Base-by-base conservation (phyloP, 2,329 filamentous ascomycete species). In the Epichloe coenophiala region DNA sequence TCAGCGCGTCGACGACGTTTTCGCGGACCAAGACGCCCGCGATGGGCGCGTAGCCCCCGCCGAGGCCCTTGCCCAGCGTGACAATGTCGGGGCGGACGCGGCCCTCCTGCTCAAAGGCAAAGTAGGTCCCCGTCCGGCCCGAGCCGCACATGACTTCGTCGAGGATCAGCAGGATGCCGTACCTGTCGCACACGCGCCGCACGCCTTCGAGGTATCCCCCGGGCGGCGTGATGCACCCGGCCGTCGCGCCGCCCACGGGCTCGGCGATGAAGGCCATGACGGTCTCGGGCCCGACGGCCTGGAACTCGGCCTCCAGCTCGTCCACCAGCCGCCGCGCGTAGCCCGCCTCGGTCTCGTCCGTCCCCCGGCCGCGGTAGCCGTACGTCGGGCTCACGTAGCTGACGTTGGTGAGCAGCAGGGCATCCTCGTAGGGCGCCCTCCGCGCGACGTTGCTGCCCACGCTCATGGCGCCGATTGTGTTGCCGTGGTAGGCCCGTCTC, bases 61-160 rank as follows among this genome's bases (percentile, higher is more conserved):
- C 80, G 0, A 88, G 71, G 0, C 78, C 80, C 62, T 88, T 23
- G 0, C 78, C 84, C 11, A 85, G 66, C 0, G 79, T 78, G 59
- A 83, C 76, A 2, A 88, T 73, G 57, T 88, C 83, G 0, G 83
- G 83, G 7, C 59, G 55, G 0, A 73, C 56, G 4, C 17, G 55
- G 15, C 60, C 69, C 69, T 83, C 75, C 45, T 81, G 73, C 58
- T 84, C 71, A 75, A 77, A 85, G 0, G 80, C 77, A 63, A 86
- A 76, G 57, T 84, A 64, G 6, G 70, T 77, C 0, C 80, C 81
- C 0, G 72, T 75, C 3, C 81, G 73, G 4, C 81, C 81, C 64
- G 79, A 77, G 9, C 82, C 82, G 47, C 76, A 83, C 83, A 88
- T 88, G 53, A 88, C 74, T 60, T 80, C 74, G 50, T 80, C 77